phyloP scores from a whole-genome alignment of 441 rosid species.

The Populus hybrid region DNA sequence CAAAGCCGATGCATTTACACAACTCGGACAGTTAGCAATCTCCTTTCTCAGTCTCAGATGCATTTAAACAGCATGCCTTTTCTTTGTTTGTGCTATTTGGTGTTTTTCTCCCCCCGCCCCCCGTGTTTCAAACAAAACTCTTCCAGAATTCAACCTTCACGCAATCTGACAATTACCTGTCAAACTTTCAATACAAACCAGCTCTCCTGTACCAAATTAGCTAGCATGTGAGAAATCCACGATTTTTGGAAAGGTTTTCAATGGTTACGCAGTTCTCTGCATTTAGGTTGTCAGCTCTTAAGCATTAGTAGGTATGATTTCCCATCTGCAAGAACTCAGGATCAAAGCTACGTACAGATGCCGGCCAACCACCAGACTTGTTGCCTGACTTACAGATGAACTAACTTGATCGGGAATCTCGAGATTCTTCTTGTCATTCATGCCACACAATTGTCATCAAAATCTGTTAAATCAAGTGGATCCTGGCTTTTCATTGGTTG shows the following conservation, averaged over 20 bases:
- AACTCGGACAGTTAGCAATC: slow-evolving; percentile 16
- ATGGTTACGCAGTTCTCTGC: not conserved
- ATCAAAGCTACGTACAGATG: not conserved
- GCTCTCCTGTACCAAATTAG: not conserved
- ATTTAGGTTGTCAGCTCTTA: not conserved
- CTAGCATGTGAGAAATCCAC: not conserved
- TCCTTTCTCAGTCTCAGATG: not conserved
- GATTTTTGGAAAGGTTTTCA: not conserved
- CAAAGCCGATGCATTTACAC: slow-evolving; percentile 21
- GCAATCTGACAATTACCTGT: not conserved
- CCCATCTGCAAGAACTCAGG: not conserved
- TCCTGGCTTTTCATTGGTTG: slow-evolving; percentile 27
- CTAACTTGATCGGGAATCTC: not conserved
- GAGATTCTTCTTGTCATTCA: not conserved
- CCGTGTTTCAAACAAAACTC: not conserved
- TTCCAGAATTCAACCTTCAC: not conserved
- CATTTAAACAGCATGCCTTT: not conserved
- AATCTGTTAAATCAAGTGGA: slow-evolving; percentile 38
- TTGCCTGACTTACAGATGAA: not conserved
- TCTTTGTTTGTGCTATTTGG: not conserved
- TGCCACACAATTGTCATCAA: slow-evolving; percentile 3
- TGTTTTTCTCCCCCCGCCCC: no score
- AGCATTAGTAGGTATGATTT: not conserved
- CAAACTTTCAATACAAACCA: not conserved
- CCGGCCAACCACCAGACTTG: not conserved